These are phyloP conservation scores for Lenzites betulinus DNA, from an alignment of 768 basidiomycete genomes.

Conservation along the genomic window DNA sequence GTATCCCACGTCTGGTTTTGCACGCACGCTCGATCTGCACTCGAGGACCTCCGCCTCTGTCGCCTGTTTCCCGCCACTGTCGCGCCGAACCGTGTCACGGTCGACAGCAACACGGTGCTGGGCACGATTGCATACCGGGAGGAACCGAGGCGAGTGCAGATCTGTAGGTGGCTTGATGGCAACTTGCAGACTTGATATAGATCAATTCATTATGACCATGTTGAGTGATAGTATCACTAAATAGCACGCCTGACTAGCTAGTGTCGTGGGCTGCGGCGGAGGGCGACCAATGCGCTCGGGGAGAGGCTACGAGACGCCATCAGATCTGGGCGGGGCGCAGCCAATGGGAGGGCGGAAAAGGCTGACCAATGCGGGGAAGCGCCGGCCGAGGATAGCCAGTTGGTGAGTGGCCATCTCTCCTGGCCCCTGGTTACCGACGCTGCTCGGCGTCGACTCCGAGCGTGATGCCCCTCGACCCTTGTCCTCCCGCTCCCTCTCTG, in stretches of 20 bases:
- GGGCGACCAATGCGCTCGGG: not conserved
- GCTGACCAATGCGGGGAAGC: not conserved
- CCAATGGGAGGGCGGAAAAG: not conserved
- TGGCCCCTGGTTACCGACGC: not conserved
- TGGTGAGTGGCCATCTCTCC: not conserved
- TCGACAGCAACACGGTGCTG: no score
- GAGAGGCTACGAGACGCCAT: slow-evolving; percentile 6
- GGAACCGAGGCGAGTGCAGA: slow-evolving; percentile 34
- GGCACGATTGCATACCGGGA: slow-evolving; percentile 69
- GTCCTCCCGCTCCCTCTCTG: not conserved
- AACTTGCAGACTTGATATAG: not conserved
- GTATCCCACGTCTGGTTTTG: no score
- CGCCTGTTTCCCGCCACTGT: no score
- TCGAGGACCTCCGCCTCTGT: no score
- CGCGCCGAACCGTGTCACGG: no score
- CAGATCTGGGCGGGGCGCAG: not conserved
- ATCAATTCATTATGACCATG: not conserved
- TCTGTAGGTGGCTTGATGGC: not conserved
- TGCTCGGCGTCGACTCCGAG: not conserved
- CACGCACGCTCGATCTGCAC: no score
- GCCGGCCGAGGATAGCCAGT: not conserved
- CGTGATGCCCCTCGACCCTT: not conserved
- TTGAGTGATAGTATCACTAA: no score
- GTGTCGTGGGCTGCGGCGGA: not conserved
- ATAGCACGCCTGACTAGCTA: no score